phyloP scores from a whole-genome alignment of 768 basidiomycete genomes.

The Termitomyces bulborhizus region DNA sequence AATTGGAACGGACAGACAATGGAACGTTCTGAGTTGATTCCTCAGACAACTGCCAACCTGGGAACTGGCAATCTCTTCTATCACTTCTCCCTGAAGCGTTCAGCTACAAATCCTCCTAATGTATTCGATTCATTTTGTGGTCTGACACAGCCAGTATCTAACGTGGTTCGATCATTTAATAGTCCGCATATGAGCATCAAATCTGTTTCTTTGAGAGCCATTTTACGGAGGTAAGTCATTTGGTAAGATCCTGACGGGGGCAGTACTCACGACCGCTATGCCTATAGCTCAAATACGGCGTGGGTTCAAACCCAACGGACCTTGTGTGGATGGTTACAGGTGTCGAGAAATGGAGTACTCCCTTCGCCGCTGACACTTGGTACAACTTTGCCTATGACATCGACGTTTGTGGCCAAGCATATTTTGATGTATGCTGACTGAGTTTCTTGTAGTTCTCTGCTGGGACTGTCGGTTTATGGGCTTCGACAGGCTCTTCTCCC shows the following conservation, averaged over 20 bases:
- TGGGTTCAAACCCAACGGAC: constrained; percentile 39
- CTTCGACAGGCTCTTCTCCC: constrained; percentile 40
- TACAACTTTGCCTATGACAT: constrained; percentile 67
- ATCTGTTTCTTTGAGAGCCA: constrained; percentile 59
- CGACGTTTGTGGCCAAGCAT: constrained; percentile 32
- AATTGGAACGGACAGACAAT: constrained; percentile 49
- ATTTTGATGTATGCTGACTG: background rate
- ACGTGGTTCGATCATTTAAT: background rate
- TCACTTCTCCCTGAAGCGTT: constrained; percentile 52
- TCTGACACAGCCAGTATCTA: background rate
- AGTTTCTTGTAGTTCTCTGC: constrained; percentile 35
- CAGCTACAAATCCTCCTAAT: constrained; percentile 44
- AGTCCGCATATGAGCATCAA: constrained; percentile 54
- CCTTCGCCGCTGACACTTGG: constrained; percentile 48
- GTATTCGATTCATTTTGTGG: constrained; percentile 19
- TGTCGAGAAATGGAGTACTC: constrained; percentile 41
- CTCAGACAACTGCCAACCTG: constrained; percentile 44
- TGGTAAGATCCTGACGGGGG: background rate
- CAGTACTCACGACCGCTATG: background rate
- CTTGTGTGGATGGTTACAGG: constrained; percentile 48
- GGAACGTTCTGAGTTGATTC: constrained; percentile 38
- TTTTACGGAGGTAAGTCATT: constrained; percentile 45
- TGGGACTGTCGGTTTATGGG: constrained; percentile 52
- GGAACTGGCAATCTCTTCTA: constrained; percentile 55
- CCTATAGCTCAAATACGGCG: constrained; percentile 49